Conservation (phyloP, 1,284 basidiomycete genomes). For the Cryptococcus sp. region DNA sequence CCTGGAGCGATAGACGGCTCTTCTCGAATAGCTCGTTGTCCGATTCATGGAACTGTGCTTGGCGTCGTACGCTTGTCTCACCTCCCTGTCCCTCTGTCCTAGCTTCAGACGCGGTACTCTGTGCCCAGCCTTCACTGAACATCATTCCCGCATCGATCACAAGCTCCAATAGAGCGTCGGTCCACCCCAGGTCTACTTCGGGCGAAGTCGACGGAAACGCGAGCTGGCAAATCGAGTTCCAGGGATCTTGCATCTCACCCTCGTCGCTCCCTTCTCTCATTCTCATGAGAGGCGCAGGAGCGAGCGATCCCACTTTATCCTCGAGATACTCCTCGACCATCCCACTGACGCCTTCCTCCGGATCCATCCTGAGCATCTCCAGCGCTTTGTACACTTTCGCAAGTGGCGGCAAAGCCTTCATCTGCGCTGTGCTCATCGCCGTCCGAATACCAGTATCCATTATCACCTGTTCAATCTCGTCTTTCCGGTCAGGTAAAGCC, state of each 20-base stretch:
- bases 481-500: neutral
- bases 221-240: conserved; percentile 1
- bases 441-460: conserved; percentile 3
- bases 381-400: conserved; percentile 5
- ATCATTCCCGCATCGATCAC: conserved; percentile 4
- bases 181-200: conserved; percentile 10
- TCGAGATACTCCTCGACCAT: neutral
- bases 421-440: neutral
- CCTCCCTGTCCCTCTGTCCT: neutral
- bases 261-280: neutral
- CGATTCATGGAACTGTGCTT: no score
- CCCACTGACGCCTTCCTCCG: conserved; percentile 11
- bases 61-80: neutral
- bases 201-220: conserved; percentile 4
- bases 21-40: conserved; percentile 36
- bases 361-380: conserved; percentile 11
- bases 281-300: neutral
- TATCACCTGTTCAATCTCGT: conserved; percentile 6
- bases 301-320: neutral
- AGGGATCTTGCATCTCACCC: neutral
- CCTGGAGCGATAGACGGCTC: conserved; percentile 30
- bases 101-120: neutral
- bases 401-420: neutral
- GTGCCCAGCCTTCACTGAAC: conserved; percentile 7
- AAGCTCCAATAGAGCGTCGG: conserved; percentile 7